These are phyloP conservation scores for Trifolium pratense DNA, from an alignment of 306 rosid species.

Conservation along the genomic window DNA sequence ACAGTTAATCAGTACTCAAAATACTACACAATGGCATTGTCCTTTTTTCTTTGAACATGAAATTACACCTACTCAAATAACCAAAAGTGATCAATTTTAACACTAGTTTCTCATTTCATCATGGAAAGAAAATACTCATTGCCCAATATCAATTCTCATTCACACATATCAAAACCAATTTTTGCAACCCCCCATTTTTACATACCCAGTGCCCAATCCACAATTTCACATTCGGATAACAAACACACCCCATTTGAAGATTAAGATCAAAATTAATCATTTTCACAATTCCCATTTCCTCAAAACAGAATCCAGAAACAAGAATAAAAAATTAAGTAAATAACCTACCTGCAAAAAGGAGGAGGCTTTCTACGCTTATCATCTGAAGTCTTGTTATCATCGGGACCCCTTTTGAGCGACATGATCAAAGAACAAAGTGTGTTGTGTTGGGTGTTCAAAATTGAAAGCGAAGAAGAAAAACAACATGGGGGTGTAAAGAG, in stretches of 20 bases:
- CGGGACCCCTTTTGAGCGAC: slow-evolving; percentile 88
- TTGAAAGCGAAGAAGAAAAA: background rate
- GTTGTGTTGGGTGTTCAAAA: background rate
- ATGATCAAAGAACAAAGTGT: slow-evolving; percentile 40
- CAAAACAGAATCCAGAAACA: background rate
- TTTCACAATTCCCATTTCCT: slow-evolving; percentile 4
- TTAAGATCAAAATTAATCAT: background rate
- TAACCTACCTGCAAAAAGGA: slow-evolving; percentile 51
- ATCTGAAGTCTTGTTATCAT: slow-evolving; percentile 65
- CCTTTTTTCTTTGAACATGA: background rate
- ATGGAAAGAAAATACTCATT: too few species aligned
- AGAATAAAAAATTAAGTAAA: background rate
- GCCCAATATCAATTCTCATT: slow-evolving; percentile 4
- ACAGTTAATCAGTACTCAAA: slow-evolving; percentile 10
- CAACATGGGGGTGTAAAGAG: slow-evolving; percentile 21
- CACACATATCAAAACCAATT: slow-evolving; percentile 19
- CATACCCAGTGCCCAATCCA: too few species aligned
- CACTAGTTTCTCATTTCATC: background rate
- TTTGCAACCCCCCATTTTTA: background rate
- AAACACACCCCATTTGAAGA: background rate
- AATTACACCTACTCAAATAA: background rate
- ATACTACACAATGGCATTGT: slow-evolving; percentile 5
- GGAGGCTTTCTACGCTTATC: slow-evolving; percentile 79
- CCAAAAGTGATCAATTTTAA: background rate
- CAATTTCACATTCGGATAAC: slow-evolving; percentile 1